Conservation (phyloP, 31 red algal species). For the Porphyra umbilicalis region DNA sequence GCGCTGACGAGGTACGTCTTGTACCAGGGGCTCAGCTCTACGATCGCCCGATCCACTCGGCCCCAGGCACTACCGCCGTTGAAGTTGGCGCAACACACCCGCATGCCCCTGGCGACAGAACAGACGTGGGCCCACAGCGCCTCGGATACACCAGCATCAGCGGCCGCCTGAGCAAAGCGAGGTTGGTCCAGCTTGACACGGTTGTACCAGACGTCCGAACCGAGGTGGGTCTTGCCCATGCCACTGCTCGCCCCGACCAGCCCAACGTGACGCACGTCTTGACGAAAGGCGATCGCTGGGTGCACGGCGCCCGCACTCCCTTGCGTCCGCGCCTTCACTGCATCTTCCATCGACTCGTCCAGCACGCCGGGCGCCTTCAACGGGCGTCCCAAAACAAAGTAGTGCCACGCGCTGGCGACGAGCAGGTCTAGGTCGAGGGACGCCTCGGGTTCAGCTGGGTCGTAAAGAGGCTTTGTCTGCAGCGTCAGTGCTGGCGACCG, state of each 20-base stretch:
- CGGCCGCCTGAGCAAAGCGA: neutral
- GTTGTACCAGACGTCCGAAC: neutral
- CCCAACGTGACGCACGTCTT: neutral
- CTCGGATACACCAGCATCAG: neutral
- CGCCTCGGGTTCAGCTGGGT: neutral
- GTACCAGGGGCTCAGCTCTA: neutral
- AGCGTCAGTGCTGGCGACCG: neutral
- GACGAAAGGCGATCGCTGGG: neutral
- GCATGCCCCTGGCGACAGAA: neutral
- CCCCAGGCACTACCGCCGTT: neutral
- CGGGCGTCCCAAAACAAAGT: neutral
- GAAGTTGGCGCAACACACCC: too few species aligned
- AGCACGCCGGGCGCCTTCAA: neutral
- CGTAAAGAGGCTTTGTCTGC: neutral
- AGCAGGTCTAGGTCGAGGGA: neutral
- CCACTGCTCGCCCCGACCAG: neutral
- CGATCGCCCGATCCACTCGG: neutral
- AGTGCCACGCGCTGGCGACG: neutral
- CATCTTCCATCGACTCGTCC: neutral
- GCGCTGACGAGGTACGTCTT: neutral
- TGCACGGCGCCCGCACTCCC: neutral
- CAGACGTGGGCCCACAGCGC: neutral
- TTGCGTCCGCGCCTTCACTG: neutral
- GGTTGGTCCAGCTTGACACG: neutral
- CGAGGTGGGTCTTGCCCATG: neutral